A percentile compares a stretch with the other conserved stretches of the same genome.
These are phyloP conservation scores for Rhynchospora tenuis DNA, from an alignment of 176 grass and related monocot genomes.

Conservation along the genomic window DNA sequence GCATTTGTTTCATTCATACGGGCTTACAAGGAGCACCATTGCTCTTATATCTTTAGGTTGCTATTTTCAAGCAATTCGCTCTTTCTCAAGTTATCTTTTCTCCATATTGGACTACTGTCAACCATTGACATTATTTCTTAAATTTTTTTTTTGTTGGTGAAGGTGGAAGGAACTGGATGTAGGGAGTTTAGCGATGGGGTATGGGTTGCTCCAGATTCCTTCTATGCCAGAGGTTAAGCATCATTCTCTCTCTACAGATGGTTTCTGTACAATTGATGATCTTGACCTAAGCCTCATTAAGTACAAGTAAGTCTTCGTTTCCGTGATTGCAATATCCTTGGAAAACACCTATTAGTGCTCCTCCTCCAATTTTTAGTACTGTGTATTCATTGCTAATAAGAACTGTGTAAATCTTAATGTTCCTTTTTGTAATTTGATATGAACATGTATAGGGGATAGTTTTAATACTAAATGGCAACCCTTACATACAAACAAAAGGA, in stretches of 20 bases:
- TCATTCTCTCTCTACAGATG: constrained; percentile 74
- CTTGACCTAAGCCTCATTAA: constrained; percentile 68
- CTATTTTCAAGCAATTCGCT: background rate
- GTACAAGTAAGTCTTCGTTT: constrained; percentile 69
- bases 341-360: background rate
- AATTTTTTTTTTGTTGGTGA: background rate
- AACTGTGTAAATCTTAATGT: background rate
- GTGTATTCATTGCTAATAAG: background rate
- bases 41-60: constrained; percentile 76
- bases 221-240: constrained; percentile 96
- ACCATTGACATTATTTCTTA: background rate
- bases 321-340: constrained; percentile 6
- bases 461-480: background rate
- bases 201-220: constrained; percentile 84
- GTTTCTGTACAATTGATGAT: constrained; percentile 48
- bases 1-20: constrained; percentile 89
- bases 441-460: background rate
- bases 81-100: background rate
- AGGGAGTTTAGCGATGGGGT: constrained; percentile 91
- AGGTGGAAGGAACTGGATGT: constrained; percentile 88
- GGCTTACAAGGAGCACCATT: constrained; percentile 97
- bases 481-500: background rate
- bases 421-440: background rate
- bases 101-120: background rate
- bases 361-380: background rate